phyloP scores from a whole-genome alignment of 139 green algal species.

The Prasinococcaceae sp. region DNA sequence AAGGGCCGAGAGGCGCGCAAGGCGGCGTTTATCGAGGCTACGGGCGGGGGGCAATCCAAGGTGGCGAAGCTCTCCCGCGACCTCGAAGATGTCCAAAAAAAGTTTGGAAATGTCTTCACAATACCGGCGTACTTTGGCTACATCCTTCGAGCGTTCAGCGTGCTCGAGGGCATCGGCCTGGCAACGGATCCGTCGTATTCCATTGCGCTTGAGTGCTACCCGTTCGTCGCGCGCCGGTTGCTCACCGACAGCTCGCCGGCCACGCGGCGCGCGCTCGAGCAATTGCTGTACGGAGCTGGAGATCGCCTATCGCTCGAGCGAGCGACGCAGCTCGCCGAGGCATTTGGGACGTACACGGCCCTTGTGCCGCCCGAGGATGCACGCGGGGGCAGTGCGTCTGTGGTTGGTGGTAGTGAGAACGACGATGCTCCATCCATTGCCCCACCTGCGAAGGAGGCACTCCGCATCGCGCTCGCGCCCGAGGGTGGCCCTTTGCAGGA shows the following conservation, averaged over 20 bases:
- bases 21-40: constrained; percentile 14
- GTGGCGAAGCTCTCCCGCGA: constrained; percentile 15
- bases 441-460: constrained; percentile 7
- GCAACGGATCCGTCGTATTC: constrained; percentile 16
- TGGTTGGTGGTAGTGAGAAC: too few relatives aligned
- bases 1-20: constrained; percentile 17
- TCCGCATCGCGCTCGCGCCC: constrained; percentile 10
- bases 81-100: constrained; percentile 16
- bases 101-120: constrained; percentile 30
- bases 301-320: too few relatives aligned
- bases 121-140: constrained; percentile 31
- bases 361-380: constrained; percentile 3
- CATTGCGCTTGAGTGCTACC: constrained; percentile 28
- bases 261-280: constrained; percentile 10
- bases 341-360: constrained; percentile 21
- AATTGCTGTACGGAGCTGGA: constrained; percentile 19
- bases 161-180: constrained; percentile 50
- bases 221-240: constrained; percentile 21
- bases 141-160: constrained; percentile 37
- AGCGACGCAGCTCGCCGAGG: constrained; percentile 12
- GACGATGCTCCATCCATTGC: background rate
- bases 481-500: constrained; percentile 20
- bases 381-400: background rate
- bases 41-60: constrained; percentile 6
- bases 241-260: constrained; percentile 11